These are phyloP conservation scores for Cercospora sojina DNA, from an alignment of 2,329 filamentous ascomycete species.

Conservation along the genomic window DNA sequence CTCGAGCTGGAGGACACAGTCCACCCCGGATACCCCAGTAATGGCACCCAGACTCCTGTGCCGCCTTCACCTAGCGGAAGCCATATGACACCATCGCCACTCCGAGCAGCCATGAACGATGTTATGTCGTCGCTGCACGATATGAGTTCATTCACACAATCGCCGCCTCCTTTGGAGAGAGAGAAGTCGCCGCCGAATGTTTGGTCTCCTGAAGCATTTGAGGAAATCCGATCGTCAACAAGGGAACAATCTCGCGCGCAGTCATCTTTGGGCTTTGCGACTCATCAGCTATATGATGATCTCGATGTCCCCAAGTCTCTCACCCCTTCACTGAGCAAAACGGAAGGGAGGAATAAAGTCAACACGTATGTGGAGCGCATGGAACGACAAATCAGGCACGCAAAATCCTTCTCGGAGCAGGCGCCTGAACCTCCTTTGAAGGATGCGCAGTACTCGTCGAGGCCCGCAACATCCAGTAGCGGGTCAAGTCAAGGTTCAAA, in stretches of 20 bases:
- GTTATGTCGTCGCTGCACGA: conserved; percentile 94
- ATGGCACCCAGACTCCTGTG: conserved; percentile 59
- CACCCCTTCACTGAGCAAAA: conserved; percentile 45
- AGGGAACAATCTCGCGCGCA: conserved; percentile 71
- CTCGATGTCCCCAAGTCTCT: conserved; percentile 51
- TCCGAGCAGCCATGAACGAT: conserved; percentile 95
- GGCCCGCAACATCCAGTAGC: conserved; percentile 34
- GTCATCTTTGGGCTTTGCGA: conserved; percentile 70
- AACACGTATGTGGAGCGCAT: conserved; percentile 88
- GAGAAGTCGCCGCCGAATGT: conserved; percentile 64
- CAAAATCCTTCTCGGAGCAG: conserved; percentile 57
- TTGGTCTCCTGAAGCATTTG: conserved; percentile 91
- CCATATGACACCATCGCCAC: conserved; percentile 74
- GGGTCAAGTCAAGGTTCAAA: conserved; percentile 32
- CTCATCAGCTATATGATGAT: conserved; percentile 32
- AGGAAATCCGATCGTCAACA: conserved; percentile 51
- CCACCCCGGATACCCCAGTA: conserved; percentile 50
- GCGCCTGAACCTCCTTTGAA: conserved; percentile 37
- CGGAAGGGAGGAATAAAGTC: conserved; percentile 67
- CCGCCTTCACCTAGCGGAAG: conserved; percentile 65
- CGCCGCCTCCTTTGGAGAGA: conserved; percentile 49
- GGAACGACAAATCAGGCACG: conserved; percentile 74
- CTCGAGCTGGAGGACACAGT: conserved; percentile 36
- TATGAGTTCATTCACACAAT: conserved; percentile 64
- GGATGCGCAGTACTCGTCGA: conserved; percentile 30